These are phyloP conservation scores for Alternaria solani DNA, from an alignment of 2,329 filamentous ascomycete species.

Conservation along the genomic window DNA sequence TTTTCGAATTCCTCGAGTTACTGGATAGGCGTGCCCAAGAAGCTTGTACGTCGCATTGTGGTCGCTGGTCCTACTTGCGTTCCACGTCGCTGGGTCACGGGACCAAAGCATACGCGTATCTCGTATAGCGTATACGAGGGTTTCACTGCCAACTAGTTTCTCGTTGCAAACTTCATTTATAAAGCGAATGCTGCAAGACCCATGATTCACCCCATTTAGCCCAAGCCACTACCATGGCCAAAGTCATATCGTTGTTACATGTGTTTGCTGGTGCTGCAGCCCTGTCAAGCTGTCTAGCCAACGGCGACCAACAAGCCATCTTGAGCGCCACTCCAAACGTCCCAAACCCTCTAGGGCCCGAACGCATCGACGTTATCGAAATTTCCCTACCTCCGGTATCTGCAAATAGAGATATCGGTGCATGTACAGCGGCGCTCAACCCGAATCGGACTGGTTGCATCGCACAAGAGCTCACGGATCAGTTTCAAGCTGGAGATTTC, in stretches of 20 bases:
- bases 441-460: constrained; percentile 52
- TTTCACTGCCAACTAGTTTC: not conserved
- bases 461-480: constrained; percentile 24
- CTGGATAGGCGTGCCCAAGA: not conserved
- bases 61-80: not conserved
- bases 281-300: not conserved
- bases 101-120: constrained; percentile 2
- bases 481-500: constrained; percentile 47
- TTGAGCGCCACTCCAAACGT: not conserved
- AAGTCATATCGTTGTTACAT: not conserved
- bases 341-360: not conserved
- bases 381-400: constrained; percentile 52
- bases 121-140: not conserved
- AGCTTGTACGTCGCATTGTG: not conserved
- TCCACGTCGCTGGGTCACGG: not conserved
- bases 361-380: constrained; percentile 40
- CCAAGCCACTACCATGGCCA: not conserved
- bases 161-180: not conserved
- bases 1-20: not conserved
- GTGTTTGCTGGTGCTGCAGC: not conserved
- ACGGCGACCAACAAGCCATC: not conserved
- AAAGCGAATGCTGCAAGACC: not conserved
- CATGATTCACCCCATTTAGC: not conserved
- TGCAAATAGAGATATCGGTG: constrained; percentile 30
- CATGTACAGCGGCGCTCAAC: constrained; percentile 49